Evolutionary conservation across 2,329 filamentous ascomycete genomes (phyloP).

Genomic region (Fusarium paranaense): DNA sequence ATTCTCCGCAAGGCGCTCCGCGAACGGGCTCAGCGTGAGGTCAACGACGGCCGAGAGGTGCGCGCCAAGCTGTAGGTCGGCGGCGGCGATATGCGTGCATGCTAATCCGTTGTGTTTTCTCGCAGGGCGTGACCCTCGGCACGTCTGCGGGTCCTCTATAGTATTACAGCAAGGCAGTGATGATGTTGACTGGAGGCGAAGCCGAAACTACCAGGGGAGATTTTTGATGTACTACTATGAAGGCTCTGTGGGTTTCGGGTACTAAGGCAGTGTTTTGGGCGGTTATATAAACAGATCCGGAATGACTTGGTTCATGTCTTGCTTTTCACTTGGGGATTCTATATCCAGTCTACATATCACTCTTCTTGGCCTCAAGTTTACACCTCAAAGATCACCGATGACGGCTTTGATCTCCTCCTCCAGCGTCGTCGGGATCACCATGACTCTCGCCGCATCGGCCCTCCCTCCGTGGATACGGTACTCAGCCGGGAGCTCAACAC

Average conservation of each 20-base stretch:
- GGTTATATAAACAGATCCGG: not conserved
- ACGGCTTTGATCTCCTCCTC: slow-evolving; percentile 42
- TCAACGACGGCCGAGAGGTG: slow-evolving; percentile 53
- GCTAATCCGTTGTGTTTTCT: slow-evolving; percentile 36
- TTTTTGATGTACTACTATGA: not conserved
- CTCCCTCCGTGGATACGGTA: slow-evolving; percentile 54
- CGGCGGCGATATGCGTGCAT: slow-evolving; percentile 36
- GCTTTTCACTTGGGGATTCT: not conserved
- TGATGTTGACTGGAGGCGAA: not conserved
- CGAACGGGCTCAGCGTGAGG: slow-evolving; percentile 67
- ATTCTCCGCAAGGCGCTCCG: slow-evolving; percentile 71
- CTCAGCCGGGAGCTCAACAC: slow-evolving; percentile 57
- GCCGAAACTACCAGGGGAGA: not conserved
- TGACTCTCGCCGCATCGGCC: slow-evolving; percentile 33
- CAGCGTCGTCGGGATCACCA: slow-evolving; percentile 40
- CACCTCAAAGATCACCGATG: slow-evolving; percentile 25
- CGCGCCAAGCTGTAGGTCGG: slow-evolving; percentile 46
- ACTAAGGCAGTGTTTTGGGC: not conserved
- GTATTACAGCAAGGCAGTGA: not conserved
- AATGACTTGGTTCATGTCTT: not conserved
- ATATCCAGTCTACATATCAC: not conserved
- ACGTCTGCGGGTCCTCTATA: slow-evolving; percentile 14
- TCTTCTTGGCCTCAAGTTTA: not conserved
- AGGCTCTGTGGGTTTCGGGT: not conserved
- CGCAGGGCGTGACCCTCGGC: slow-evolving; percentile 25